Conservation (phyloP, 495 filamentous ascomycete species). For the Aeminium ludgeri region DNA sequence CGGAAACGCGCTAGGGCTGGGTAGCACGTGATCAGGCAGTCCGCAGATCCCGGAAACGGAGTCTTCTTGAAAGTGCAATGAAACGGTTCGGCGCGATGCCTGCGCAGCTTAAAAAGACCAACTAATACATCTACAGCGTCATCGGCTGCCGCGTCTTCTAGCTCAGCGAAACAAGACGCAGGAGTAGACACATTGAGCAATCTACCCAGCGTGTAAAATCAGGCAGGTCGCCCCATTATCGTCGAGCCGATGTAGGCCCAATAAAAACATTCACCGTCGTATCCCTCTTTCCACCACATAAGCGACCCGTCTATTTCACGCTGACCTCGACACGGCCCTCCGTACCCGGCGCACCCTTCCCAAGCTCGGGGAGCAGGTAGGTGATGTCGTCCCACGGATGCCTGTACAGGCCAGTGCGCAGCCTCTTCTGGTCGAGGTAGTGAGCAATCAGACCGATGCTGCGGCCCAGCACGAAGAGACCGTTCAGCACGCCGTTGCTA, state of each 20-base stretch:
- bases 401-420: constrained; percentile 93
- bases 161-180: too few relatives aligned
- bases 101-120: too few relatives aligned
- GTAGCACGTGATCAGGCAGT: neutral
- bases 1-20: neutral
- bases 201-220: too few relatives aligned
- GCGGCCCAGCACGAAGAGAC: constrained; percentile 91
- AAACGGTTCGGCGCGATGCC: too few relatives aligned
- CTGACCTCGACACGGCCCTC: constrained; percentile 88
- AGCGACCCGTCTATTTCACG: constrained; percentile 24
- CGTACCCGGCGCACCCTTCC: constrained; percentile 50
- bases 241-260: too few relatives aligned
- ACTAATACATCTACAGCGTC: too few relatives aligned
- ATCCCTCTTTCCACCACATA: neutral
- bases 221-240: too few relatives aligned
- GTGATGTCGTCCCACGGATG: constrained; percentile 50
- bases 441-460: constrained; percentile 98
- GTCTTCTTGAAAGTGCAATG: too few relatives aligned
- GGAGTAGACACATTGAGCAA: too few relatives aligned
- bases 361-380: constrained; percentile 75
- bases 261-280: too few relatives aligned
- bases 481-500: constrained; percentile 94
- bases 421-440: constrained; percentile 97
- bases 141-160: too few relatives aligned
- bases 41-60: too few relatives aligned